Evolutionary conservation across 257 asterid genomes (phyloP).

Genomic region (Solanum pinnatisectum): DNA sequence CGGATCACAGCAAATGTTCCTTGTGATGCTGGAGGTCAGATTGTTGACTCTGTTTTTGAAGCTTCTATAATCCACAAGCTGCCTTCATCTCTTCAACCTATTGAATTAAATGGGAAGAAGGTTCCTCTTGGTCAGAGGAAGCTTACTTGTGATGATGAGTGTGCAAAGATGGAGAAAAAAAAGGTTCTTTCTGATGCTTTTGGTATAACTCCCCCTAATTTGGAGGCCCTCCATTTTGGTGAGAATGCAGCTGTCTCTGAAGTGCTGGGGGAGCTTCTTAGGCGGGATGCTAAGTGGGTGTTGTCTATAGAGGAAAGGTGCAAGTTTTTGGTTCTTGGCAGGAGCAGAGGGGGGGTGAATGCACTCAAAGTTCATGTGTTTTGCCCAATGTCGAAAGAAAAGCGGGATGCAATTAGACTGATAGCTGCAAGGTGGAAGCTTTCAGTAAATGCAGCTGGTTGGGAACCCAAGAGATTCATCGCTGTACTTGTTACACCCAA

Average conservation of each 20-base stretch:
- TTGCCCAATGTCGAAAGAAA: conserved; percentile 77
- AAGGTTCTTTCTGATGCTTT: conserved; percentile 95
- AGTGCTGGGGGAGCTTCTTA: conserved; percentile 72
- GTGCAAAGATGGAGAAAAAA: conserved; percentile 75
- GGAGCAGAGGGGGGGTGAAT: conserved; percentile 56
- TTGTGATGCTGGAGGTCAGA: conserved; percentile 78
- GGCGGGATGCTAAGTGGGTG: conserved; percentile 96
- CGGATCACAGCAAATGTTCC: conserved; percentile 72
- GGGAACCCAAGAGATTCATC: conserved; percentile 96
- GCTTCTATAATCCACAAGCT: conserved; percentile 67
- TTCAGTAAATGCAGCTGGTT: conserved; percentile 72
- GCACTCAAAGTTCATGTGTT: conserved; percentile 85
- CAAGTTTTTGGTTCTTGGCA: conserved; percentile 71
- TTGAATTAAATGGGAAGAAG: conserved; percentile 56
- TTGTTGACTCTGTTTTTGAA: conserved; percentile 42
- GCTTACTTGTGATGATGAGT: conserved; percentile 83
- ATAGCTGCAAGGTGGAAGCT: conserved; percentile 98
- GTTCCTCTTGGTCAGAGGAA: conserved; percentile 83
- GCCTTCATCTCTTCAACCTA: conserved; percentile 60
- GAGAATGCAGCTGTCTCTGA: conserved; percentile 73
- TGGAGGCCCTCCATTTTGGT: conserved; percentile 85
- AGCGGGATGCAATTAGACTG: conserved; percentile 76
- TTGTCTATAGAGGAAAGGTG: conserved; percentile 87
- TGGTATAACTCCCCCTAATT: conserved; percentile 46
- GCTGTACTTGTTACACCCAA: conserved; percentile 71